Base-by-base conservation (phyloP, 108 stramenopile species). In the Stephanodiscus triporus region DNA sequence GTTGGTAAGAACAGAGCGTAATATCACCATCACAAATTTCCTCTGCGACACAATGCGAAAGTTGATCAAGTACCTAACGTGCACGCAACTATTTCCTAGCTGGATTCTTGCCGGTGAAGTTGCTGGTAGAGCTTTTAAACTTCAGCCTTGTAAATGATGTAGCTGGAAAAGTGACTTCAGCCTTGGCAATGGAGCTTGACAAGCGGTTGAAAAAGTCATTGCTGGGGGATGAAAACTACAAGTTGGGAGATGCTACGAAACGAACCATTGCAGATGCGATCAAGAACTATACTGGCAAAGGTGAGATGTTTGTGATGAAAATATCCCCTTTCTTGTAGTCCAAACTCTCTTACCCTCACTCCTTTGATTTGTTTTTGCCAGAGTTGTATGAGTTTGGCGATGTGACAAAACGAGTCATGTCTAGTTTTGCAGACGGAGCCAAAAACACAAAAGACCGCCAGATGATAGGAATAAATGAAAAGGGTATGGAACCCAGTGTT, bases 191-290 rank as follows among this genome's bases (percentile, higher is more conserved):
- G 48, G 80, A 81, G n/a, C 24, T 81, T 6, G 80, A 81, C 59
- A 60, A 69, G 42, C 53, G 80, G 58, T 59, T 81, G 69, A 81
- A 81, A 27, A 76, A 76, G 26, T 61, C 75, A 37, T 24, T 81
- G 30, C 40, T 76, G 10, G 80, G 80, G 13, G 60, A 81, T 72
- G 66, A 73, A 37, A 76, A 81, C 55, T 81, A 81, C 57, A 16
- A 76, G 29, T 22, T 81, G 61, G 80, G 80, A 10, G 80, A 81
- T 72, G 70, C 70, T 8, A 74, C 80, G 23, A 81, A 76, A 30
- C 54, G 70, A 14, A 63, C 69, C 0, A 76, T 76, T 48, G 26
- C 61, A 6, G 53, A 51, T 69, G 75, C 75, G 6, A 61, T 80
- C 20, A 55, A 60, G 45, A 30, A 38, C 9, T 76, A 61, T 29